phyloP scores from a whole-genome alignment of 768 basidiomycete species.

The Fomitopsis pulvina region DNA sequence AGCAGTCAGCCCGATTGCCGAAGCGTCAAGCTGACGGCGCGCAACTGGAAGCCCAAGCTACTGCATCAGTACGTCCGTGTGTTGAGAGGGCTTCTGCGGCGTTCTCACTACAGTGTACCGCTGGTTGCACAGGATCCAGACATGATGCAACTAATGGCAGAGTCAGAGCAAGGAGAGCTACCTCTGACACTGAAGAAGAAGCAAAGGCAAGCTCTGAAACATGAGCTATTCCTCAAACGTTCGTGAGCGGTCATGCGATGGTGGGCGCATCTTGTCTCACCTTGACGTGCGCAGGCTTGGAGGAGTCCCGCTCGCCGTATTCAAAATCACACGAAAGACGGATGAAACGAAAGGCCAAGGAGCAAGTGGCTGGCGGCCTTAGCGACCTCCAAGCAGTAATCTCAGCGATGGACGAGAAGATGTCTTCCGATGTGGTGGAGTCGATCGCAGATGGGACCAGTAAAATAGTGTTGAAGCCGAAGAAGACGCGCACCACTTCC shows the following conservation, averaged over 20 bases:
- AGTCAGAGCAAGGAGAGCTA: constrained; percentile 18
- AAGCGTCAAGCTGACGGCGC: constrained; percentile 45
- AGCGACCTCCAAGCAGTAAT: constrained; percentile 41
- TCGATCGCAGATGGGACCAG: constrained; percentile 5
- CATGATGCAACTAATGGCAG: constrained; percentile 33
- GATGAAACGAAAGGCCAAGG: constrained; percentile 59
- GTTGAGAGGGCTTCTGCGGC: constrained; percentile 7
- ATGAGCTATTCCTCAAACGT: constrained; percentile 67
- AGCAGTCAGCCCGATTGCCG: constrained; percentile 41
- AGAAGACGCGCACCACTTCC: constrained; percentile 25
- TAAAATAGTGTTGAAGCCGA: constrained; percentile 12
- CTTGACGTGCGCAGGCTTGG: constrained; percentile 34
- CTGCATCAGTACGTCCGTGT: constrained; percentile 31
- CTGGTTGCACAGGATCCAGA: constrained; percentile 31
- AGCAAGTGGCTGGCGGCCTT: constrained; percentile 29
- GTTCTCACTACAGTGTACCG: constrained; percentile 1
- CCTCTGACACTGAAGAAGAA: constrained; percentile 45
- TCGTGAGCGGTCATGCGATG: constrained; percentile 8
- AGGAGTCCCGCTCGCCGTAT: constrained; percentile 43
- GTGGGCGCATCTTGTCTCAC: background rate
- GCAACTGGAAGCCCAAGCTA: no score
- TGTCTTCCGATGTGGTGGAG: constrained; percentile 15
- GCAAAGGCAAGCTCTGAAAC: constrained; percentile 58
- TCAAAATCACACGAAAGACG: constrained; percentile 71
- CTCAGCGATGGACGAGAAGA: constrained; percentile 41